These are phyloP conservation scores for Aspergillus mulundensis DNA, from an alignment of 495 filamentous ascomycete genomes.

Conservation along the genomic window DNA sequence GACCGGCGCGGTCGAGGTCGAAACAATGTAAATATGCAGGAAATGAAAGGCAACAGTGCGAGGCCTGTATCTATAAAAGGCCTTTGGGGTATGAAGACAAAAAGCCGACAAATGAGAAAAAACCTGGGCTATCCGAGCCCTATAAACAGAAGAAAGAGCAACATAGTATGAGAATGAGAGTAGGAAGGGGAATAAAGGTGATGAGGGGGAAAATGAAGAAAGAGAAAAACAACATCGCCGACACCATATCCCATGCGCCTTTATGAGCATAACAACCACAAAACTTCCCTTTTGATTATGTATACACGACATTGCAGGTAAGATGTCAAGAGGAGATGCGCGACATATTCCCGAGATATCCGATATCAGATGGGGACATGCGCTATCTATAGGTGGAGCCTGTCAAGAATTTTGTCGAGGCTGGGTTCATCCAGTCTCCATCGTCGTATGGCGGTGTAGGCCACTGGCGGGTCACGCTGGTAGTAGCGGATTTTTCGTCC, in stretches of 20 bases:
- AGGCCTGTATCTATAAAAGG: constrained; percentile 43
- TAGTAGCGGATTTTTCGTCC: constrained; percentile 56
- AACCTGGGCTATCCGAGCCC: constrained; percentile 21
- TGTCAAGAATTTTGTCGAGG: constrained; percentile 68
- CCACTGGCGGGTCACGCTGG: constrained; percentile 65
- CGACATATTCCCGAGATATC: constrained; percentile 8
- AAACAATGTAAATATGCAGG: constrained; percentile 26
- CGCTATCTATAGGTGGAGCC: constrained; percentile 47
- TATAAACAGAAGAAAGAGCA: constrained; percentile 19
- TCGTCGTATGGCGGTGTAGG: constrained; percentile 95
- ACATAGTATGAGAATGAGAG: constrained; percentile 18
- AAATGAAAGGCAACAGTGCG: constrained; percentile 30
- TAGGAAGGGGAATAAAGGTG: constrained; percentile 19
- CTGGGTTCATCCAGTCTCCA: constrained; percentile 81
- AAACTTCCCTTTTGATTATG: constrained; percentile 25
- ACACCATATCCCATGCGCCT: constrained; percentile 39
- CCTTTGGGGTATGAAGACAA: constrained; percentile 41
- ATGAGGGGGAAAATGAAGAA: constrained; percentile 18
- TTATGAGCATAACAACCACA: constrained; percentile 21
- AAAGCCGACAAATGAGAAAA: constrained; percentile 24
- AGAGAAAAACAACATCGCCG: constrained; percentile 16
- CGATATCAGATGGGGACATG: constrained; percentile 2
- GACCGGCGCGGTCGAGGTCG: constrained; percentile 40
- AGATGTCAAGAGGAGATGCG: constrained; percentile 14
- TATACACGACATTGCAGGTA: constrained; percentile 15